phyloP scores from a whole-genome alignment of 495 filamentous ascomycete species.

The Oleoguttula mirabilis region DNA sequence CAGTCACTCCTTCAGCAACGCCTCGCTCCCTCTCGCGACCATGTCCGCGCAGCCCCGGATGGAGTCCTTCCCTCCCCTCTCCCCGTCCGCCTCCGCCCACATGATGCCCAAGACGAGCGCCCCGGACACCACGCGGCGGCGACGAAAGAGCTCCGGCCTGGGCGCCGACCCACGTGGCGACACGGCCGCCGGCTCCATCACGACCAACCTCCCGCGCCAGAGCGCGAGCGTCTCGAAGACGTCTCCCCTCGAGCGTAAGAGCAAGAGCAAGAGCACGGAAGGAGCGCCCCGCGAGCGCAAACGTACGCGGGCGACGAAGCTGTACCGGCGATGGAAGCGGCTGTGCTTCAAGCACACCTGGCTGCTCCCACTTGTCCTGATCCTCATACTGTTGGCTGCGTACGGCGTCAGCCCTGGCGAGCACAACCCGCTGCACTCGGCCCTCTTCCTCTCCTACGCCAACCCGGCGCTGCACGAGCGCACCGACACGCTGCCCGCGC shows the following conservation, averaged over 20 bases:
- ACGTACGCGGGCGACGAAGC: conserved; percentile 27
- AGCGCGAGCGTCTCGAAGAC: not conserved
- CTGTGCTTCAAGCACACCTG: conserved; percentile 33
- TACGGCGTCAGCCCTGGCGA: conserved; percentile 70
- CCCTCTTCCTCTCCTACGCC: conserved; percentile 88
- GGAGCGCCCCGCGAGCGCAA: conserved; percentile 35
- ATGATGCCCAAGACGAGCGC: no score
- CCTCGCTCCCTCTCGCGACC: no score
- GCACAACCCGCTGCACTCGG: conserved; percentile 71
- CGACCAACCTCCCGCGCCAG: conserved; percentile 13
- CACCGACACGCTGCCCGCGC: conserved; percentile 34
- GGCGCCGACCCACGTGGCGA: conserved; percentile 22
- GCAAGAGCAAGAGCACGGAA: not conserved
- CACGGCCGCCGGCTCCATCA: conserved; percentile 19
- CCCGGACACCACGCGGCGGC: no score
- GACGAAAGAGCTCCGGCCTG: conserved; percentile 19
- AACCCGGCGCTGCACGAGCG: conserved; percentile 42
- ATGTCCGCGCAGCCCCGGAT: no score
- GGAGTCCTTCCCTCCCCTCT: no score
- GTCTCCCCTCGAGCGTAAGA: not conserved
- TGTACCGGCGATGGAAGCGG: conserved; percentile 29
- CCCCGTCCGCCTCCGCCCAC: no score
- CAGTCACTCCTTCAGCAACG: no score
- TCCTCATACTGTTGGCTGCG: conserved; percentile 48
- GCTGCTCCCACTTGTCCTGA: conserved; percentile 60